Evolutionary conservation across 2,329 filamentous ascomycete species (phyloP).

Genomic region (Pseudogymnoascus sp.): DNA sequence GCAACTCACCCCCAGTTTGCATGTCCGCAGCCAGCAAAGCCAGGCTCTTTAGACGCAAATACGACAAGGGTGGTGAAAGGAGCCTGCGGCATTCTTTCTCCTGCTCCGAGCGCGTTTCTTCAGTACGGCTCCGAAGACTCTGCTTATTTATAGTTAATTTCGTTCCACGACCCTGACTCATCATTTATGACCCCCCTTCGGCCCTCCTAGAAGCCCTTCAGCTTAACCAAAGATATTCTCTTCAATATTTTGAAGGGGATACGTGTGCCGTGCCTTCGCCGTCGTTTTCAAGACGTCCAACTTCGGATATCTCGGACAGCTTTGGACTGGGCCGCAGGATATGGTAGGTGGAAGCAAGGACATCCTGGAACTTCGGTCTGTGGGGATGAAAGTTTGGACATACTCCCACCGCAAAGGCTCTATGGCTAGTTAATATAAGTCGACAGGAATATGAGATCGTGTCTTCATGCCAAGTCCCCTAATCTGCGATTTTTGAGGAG

Average conservation of each 20-base stretch:
- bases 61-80: too few species aligned
- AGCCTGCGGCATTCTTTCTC: too few species aligned
- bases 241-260: background rate
- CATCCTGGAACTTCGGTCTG: background rate
- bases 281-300: background rate
- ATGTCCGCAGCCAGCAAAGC: too few species aligned
- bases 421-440: background rate
- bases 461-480: background rate
- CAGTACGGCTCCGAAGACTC: too few species aligned
- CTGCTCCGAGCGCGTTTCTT: too few species aligned
- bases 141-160: too few species aligned
- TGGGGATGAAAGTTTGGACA: background rate
- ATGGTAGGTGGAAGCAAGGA: background rate
- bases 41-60: too few species aligned
- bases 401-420: background rate
- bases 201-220: too few species aligned
- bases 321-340: background rate
- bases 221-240: background rate
- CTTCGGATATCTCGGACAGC: background rate
- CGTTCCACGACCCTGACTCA: too few species aligned
- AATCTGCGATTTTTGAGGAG: background rate
- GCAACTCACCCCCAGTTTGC: background rate
- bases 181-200: too few species aligned
- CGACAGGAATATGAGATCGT: background rate
- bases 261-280: background rate